phyloP scores from a whole-genome alignment of 2,329 filamentous ascomycete species.

The Stemphylium lycopersici region DNA sequence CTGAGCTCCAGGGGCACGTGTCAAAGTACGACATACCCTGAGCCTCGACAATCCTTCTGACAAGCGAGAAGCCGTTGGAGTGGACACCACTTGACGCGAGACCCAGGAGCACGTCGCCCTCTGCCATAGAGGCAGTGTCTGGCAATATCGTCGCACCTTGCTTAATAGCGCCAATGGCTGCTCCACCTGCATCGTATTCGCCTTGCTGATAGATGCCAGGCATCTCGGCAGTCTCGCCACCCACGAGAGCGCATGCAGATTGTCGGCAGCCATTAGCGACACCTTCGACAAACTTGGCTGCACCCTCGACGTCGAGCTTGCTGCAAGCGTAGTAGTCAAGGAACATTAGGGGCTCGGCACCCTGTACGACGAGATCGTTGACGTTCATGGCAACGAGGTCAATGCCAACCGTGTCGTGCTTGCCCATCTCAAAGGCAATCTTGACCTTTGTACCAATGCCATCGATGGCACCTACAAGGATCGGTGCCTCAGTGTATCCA shows the following conservation, averaged over 20 bases:
- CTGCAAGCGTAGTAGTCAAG: constrained; percentile 98
- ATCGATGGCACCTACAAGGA: constrained; percentile 92
- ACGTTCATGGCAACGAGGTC: constrained; percentile 99
- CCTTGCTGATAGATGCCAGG: constrained; percentile 88
- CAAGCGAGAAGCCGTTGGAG: constrained; percentile 97
- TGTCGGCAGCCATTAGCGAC: constrained; percentile 86
- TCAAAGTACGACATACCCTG: constrained; percentile 74
- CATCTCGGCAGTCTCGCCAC: constrained; percentile 98
- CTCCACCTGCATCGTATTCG: constrained; percentile 92
- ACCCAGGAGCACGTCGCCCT: constrained; percentile 85
- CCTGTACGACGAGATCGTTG: constrained; percentile 95
- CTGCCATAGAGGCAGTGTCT: constrained; percentile 73
- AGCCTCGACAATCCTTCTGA: constrained; percentile 82
- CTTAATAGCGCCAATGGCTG: constrained; percentile 83
- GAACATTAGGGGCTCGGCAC: constrained; percentile 93
- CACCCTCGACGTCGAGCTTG: constrained; percentile 77
- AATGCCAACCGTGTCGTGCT: constrained; percentile 94
- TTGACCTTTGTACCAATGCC: constrained; percentile 97
- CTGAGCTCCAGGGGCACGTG: constrained; percentile 75
- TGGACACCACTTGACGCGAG: constrained; percentile 86
- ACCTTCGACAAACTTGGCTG: constrained; percentile 86
- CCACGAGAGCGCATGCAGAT: constrained; percentile 88
- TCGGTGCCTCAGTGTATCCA: constrained; percentile 75
- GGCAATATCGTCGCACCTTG: constrained; percentile 72
- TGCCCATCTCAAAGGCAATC: constrained; percentile 86